These are phyloP conservation scores for Mycena latifolia DNA, from an alignment of 768 basidiomycete species.

Conservation along the genomic window DNA sequence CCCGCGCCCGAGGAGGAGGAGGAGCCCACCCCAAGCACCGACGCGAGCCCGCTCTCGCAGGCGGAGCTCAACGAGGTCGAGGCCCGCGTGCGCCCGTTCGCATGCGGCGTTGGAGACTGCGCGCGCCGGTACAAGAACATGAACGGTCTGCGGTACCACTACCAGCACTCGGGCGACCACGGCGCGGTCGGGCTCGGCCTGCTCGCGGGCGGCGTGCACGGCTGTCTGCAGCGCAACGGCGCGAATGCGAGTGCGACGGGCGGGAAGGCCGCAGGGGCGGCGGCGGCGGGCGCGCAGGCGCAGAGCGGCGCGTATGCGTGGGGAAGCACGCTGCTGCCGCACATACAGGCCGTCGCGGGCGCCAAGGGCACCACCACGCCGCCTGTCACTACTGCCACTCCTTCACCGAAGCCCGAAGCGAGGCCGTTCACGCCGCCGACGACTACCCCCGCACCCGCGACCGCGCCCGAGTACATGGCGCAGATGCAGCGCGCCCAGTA, in stretches of 20 bases:
- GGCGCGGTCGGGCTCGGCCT: slow-evolving; percentile 90
- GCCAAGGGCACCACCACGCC: neutral
- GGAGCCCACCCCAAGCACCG: neutral
- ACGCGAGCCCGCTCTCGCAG: slow-evolving; percentile 18
- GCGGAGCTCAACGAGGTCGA: slow-evolving; percentile 53
- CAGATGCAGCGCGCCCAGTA: slow-evolving; percentile 31
- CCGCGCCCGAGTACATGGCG: slow-evolving; percentile 28
- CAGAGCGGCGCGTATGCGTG: slow-evolving; percentile 26
- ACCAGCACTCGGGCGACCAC: slow-evolving; percentile 96
- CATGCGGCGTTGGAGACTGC: slow-evolving; percentile 90
- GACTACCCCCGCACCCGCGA: neutral
- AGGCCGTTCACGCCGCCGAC: slow-evolving; percentile 26
- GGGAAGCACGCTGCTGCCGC: slow-evolving; percentile 37
- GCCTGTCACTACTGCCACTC: neutral
- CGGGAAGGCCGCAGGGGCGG: neutral
- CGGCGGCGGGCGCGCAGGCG: neutral
- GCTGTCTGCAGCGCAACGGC: slow-evolving; percentile 50
- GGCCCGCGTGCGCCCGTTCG: slow-evolving; percentile 84
- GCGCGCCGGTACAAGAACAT: slow-evolving; percentile 96
- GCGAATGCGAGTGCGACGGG: neutral
- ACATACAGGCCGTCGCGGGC: slow-evolving; percentile 34
- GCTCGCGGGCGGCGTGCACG: slow-evolving; percentile 81
- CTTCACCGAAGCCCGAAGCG: slow-evolving; percentile 14
- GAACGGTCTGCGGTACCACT: slow-evolving; percentile 97
- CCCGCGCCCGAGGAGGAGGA: slow-evolving; percentile 3